Evolutionary conservation across 306 rosid species (phyloP).

Genomic region (Argentina anserina): DNA sequence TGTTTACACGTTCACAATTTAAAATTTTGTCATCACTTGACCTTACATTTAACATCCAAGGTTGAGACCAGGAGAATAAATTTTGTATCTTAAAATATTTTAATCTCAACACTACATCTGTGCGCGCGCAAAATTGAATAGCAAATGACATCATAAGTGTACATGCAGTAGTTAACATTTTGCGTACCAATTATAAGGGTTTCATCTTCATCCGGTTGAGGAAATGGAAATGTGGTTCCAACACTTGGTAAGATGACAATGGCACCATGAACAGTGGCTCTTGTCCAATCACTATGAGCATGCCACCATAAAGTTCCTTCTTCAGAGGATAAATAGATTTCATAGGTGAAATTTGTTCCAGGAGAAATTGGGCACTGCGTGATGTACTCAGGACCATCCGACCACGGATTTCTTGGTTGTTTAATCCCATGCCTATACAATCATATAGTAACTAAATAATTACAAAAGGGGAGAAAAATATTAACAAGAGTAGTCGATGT

Average conservation of each 20-base stretch:
- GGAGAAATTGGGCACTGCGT: conserved; percentile 54
- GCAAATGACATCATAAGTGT: background rate
- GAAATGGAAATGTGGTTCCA: conserved; percentile 11
- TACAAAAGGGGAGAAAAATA: background rate
- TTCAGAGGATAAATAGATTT: conserved; percentile 31
- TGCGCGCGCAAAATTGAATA: background rate
- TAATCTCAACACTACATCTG: too few relatives aligned
- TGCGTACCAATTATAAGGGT: conserved; percentile 11
- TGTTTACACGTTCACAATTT: too few relatives aligned
- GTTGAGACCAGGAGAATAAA: too few relatives aligned
- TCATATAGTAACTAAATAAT: background rate
- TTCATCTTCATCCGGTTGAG: conserved; percentile 9
- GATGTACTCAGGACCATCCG: conserved; percentile 55
- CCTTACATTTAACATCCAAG: too few relatives aligned
- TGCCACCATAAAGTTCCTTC: conserved; percentile 39
- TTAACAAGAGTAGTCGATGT: too few relatives aligned
- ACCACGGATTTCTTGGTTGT: conserved; percentile 61
- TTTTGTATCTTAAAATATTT: too few relatives aligned
- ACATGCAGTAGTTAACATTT: too few relatives aligned
- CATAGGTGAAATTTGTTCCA: conserved; percentile 35
- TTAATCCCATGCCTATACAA: conserved; percentile 51
- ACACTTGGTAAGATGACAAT: background rate
- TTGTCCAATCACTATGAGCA: conserved; percentile 26
- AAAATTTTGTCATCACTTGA: too few relatives aligned
- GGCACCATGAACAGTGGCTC: conserved; percentile 25